A percentile compares a stretch with the other conserved stretches of the same genome.
Conservation (phyloP, 1,139 yeast genomes). For the Taphrina wiesneri region DNA sequence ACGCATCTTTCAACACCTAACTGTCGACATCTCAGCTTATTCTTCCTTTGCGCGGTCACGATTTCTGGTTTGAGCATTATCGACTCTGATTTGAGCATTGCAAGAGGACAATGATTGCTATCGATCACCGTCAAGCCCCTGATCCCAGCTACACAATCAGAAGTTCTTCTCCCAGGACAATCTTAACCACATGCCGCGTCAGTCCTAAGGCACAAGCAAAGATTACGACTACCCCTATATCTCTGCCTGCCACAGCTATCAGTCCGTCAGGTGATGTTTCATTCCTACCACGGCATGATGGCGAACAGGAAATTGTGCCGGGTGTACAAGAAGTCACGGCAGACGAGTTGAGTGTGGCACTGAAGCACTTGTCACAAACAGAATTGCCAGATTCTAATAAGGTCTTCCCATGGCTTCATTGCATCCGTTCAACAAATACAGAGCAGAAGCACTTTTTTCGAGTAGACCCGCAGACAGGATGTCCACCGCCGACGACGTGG, state of each 20-base stretch:
- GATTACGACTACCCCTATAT: background rate
- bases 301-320: slow-evolving; percentile 32
- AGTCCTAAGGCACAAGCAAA: background rate
- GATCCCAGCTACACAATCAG: slow-evolving; percentile 15
- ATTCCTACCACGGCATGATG: background rate
- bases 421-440: slow-evolving; percentile 49
- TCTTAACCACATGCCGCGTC: background rate
- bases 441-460: slow-evolving; percentile 44
- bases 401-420: slow-evolving; percentile 93
- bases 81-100: too few species aligned
- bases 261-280: background rate
- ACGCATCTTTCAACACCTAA: too few species aligned
- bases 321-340: slow-evolving; percentile 43
- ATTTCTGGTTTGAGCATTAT: too few species aligned
- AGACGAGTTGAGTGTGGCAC: slow-evolving; percentile 43
- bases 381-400: slow-evolving; percentile 65
- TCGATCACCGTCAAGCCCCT: slow-evolving; percentile 19
- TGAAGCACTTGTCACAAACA: slow-evolving; percentile 45
- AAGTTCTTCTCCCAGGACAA: slow-evolving; percentile 15
- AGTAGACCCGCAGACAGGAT: background rate
- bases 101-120: slow-evolving; percentile 10
- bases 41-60: too few species aligned
- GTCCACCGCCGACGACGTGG: slow-evolving; percentile 11
- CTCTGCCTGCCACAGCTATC: background rate
- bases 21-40: too few species aligned